These are phyloP conservation scores for Fusarium denticulatum DNA, from an alignment of 2,329 filamentous ascomycete genomes.

Conservation along the genomic window DNA sequence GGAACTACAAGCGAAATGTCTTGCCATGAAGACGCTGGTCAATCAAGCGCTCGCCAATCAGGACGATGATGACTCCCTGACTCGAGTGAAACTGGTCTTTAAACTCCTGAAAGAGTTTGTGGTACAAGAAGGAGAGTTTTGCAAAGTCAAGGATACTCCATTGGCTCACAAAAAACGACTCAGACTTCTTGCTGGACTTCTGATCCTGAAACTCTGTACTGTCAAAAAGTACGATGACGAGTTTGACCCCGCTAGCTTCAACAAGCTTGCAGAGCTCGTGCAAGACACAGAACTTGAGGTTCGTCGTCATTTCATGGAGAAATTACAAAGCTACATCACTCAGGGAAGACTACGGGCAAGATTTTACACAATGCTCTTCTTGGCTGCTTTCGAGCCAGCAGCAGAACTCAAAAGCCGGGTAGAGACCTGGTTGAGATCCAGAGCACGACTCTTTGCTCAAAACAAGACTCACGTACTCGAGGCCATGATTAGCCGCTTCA, in stretches of 20 bases:
- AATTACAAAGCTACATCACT: conserved; percentile 90
- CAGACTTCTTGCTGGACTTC: conserved; percentile 81
- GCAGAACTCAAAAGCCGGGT: conserved; percentile 77
- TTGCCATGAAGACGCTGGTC: conserved; percentile 85
- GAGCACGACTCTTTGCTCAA: conserved; percentile 72
- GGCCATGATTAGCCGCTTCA: conserved; percentile 79
- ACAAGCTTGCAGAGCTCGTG: conserved; percentile 80
- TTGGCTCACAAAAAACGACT: conserved; percentile 82
- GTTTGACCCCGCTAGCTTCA: conserved; percentile 79
- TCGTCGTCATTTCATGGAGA: conserved; percentile 80
- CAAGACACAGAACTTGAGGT: conserved; percentile 82
- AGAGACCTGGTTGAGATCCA: conserved; percentile 88
- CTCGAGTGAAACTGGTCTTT: conserved; percentile 75
- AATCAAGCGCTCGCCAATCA: conserved; percentile 78
- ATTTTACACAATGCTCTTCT: conserved; percentile 90
- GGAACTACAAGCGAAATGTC: conserved; percentile 83
- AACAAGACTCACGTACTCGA: conserved; percentile 76
- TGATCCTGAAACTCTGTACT: conserved; percentile 85
- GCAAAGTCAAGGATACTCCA: conserved; percentile 79
- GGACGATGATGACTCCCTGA: conserved; percentile 63
- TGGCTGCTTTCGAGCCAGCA: conserved; percentile 90
- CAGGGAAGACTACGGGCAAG: conserved; percentile 74
- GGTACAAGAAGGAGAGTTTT: conserved; percentile 79
- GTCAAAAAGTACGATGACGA: conserved; percentile 79
- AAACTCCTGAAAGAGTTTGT: conserved; percentile 82